Base-by-base conservation (phyloP, 139 green algal species). In the Chlamydomonas sp. region DNA sequence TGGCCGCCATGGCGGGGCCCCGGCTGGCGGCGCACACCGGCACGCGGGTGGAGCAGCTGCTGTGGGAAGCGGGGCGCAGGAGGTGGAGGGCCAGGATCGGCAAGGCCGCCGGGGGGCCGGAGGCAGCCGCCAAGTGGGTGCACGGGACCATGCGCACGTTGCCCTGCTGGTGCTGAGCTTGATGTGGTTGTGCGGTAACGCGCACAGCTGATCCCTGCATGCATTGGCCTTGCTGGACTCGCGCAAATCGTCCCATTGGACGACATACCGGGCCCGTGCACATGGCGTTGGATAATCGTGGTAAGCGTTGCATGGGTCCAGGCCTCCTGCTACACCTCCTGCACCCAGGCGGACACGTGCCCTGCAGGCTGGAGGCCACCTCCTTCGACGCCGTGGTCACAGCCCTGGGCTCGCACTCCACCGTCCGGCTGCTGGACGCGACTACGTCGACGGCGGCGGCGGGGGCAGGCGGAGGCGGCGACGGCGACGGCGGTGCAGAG, bases 401-500 rank as follows among this genome's bases (percentile, higher is more conserved):
- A 1, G 84, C 76, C 20, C 71, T 88, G 84, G 77, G 61, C 31
- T 58, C 61, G 17, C 67, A 76, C 61, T 78, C 84, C 8, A 88
- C 84, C 2, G 63, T 9, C 57, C 64, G 77, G 0, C 84, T 88
- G 64, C 64, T 88, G 71, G 64, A 12, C 64, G 64, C 9, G 10
- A 69, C 9, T 49, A 62, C 9, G 31, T n/a, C 73, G 62, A 31
- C 31, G 61, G 78, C 78, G 61, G 5, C 78, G 17, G 63, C n/a
- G 73, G 78, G 62, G 73, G 78, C 78, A 73, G 17, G 61, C 7
- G 59, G 10, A 57, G 15, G 57, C 80, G 15, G 57, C 57, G 16
- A 67, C 10, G 2, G 31, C 5, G 9, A 12, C 14, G 57, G 59
- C 57, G 68, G 68, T 3, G 58, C 8, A 8, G 7, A 6, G 12